Evolutionary conservation across 768 basidiomycete genomes (phyloP), one percentile per base, ranked within the genome.

Genomic region (Tremella mesenterica): DNA sequence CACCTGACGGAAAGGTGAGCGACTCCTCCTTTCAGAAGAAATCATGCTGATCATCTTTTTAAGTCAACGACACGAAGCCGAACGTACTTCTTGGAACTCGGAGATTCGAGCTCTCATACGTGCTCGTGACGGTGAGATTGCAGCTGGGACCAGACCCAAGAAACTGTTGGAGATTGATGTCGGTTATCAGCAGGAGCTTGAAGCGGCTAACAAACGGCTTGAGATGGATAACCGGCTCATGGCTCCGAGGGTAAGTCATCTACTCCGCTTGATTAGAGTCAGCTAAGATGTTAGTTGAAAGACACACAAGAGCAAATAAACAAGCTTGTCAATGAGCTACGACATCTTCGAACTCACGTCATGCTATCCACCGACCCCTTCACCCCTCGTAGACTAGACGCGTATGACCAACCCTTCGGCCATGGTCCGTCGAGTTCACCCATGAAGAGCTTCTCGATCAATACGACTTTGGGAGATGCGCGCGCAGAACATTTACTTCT

Each of bases 171-270:
- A 70, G 43, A 44, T 70, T 43, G 60, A 67, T 57, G 68, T 70
- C 21, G 65, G 65, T 20, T 70, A 70, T 54, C 68, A 70, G 50
- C 65, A 70, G 51, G 68, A 67, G 30, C 47, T 70, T 33, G 68
- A 70, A 47, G 68, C 68, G 21, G 55, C 63, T 20, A 70, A 70
- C 28, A 67, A 67, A 53, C 49, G 68, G n/a, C 30, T 70, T 48
- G 68, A 70, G 47, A 70, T 70, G 68, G 63, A 70, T 47, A 70
- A 70, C 36, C 50, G 60, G 29, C 45, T 70, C 38, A 70, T 70
- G 68, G 65, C 68, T 1, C 68, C 68, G 4, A 55, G 68, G 39
- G 65, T 67, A 49, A 58, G 64, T 56, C 8, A 8, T 13, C 16
- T 16, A 9, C 28, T 36, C 33, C 23, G 5, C 13, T 4, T 25